Evolutionary conservation across 1,139 yeast species (phyloP), one percentile per base, ranked within the genome.

Genomic region (Trichomonascaceae sp.): DNA sequence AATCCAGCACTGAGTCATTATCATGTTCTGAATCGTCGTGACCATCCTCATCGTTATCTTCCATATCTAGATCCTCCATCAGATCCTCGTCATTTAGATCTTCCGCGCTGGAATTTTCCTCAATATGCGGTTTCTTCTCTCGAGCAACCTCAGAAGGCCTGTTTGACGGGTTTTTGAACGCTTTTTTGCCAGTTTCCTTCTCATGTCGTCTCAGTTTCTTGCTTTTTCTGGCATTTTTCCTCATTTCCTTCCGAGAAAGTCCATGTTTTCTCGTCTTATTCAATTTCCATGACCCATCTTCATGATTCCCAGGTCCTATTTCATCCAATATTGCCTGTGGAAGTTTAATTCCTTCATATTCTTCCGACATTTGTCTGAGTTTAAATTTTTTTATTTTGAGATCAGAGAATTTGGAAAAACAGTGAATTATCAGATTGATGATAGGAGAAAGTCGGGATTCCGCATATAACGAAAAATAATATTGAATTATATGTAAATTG

Each of bases 261-360:
- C 61, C 64, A 38, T 60, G 61, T 47, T 57, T 63, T 39, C 61
- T 67, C 58, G 60, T 70, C 59, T 69, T 67, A 68, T 69, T 75
- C 17, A 36, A 15, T 13, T 36, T 36, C 41, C 41, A 36, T 60
- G 73, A 43, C 12, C 54, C 55, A 24, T 54, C 72, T 59, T 66
- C 47, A 15, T 49, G 55, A 22, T 72, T 72, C 55, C 78, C 77
- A 47, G 81, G 79, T 19, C 76, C 80, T 18, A 87, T 77, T 65
- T 83, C 84, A 59, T 87, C 93, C 51, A 87, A 67, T 43, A 88
- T 67, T 17, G 74, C 70, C 1, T 86, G 87, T 0, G 96, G 96
- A 27, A 87, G 73, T 57, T 83, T 76, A 51, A 86, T 61, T 10
- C 50, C 50, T 2, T 38, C 45, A 19, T 47, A 47, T 19, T 47